phyloP scores from a whole-genome alignment of 495 filamentous ascomycete genomes.

The Aspergillus olivimuriae region DNA sequence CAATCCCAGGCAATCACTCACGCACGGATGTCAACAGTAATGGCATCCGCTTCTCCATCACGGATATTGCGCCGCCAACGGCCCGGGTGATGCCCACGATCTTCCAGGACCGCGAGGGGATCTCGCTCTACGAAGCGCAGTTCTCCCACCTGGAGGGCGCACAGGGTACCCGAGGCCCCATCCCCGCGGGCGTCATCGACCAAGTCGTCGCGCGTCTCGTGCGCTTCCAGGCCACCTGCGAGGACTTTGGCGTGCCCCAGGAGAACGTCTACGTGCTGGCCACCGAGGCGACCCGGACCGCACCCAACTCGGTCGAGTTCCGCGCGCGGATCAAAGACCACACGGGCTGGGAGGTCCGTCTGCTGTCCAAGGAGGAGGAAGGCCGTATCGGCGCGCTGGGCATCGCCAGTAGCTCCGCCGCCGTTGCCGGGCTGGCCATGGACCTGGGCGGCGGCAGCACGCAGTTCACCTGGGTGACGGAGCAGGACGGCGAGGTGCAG shows the following conservation, averaged over 20 bases:
- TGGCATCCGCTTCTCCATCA: slow-evolving; percentile 87
- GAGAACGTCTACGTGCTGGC: slow-evolving; percentile 67
- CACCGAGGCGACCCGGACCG: slow-evolving; percentile 80
- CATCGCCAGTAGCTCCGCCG: slow-evolving; percentile 61
- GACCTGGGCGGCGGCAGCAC: slow-evolving; percentile 85
- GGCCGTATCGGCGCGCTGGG: slow-evolving; percentile 76
- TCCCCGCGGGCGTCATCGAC: slow-evolving; percentile 53
- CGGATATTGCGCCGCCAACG: slow-evolving; percentile 60
- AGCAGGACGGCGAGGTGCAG: slow-evolving; percentile 38
- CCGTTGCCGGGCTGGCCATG: slow-evolving; percentile 66
- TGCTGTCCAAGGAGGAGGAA: slow-evolving; percentile 73
- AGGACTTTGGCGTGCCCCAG: slow-evolving; percentile 57
- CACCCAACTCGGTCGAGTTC: slow-evolving; percentile 65
- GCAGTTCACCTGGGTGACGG: slow-evolving; percentile 76
- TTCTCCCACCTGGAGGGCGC: slow-evolving; percentile 29
- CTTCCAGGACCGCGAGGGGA: slow-evolving; percentile 66
- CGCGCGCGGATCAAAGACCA: slow-evolving; percentile 49
- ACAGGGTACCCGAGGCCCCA: slow-evolving; percentile 33
- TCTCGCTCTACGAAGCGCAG: slow-evolving; percentile 85
- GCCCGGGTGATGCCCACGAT: slow-evolving; percentile 65
- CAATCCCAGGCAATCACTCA: neutral
- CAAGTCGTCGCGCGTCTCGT: slow-evolving; percentile 54
- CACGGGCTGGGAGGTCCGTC: slow-evolving; percentile 59
- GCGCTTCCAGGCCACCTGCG: slow-evolving; percentile 65
- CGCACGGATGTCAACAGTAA: slow-evolving; percentile 49